Evolutionary conservation across 208 protist species (phyloP).

Genomic region (Leptomonas pyrrhocoris): DNA sequence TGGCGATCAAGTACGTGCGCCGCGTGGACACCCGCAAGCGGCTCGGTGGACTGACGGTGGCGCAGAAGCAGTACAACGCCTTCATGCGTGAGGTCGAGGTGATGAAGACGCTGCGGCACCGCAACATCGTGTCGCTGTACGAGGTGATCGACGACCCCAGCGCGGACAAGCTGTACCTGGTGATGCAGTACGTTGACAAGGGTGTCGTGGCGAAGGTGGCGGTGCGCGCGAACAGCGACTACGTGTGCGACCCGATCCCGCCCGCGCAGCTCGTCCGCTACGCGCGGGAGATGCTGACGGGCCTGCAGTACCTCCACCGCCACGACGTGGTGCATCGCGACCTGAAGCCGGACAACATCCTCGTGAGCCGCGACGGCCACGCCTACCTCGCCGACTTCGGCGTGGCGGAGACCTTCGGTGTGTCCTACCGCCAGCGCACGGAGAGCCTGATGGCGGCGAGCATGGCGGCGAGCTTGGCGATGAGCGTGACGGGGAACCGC

Average conservation of each 20-base stretch:
- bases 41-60: slow-evolving; percentile 32
- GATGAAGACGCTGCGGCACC: slow-evolving; percentile 95
- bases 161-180: slow-evolving; percentile 89
- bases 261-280: slow-evolving; percentile 38
- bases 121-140: slow-evolving; percentile 93
- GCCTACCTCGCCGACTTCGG: slow-evolving; percentile 84
- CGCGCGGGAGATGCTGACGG: slow-evolving; percentile 62
- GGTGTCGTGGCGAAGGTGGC: slow-evolving; percentile 58
- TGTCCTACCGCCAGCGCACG: slow-evolving; percentile 32
- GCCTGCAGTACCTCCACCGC: slow-evolving; percentile 67
- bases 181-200: slow-evolving; percentile 90
- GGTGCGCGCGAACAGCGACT: slow-evolving; percentile 23
- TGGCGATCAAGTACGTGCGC: slow-evolving; percentile 74
- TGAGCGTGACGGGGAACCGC: slow-evolving; percentile 39
- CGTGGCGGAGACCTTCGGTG: slow-evolving; percentile 72
- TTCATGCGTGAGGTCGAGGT: slow-evolving; percentile 91
- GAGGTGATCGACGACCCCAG: slow-evolving; percentile 96
- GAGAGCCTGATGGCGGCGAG: slow-evolving; percentile 59
- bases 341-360: slow-evolving; percentile 87
- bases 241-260: slow-evolving; percentile 58
- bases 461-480: slow-evolving; percentile 47
- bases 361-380: slow-evolving; percentile 51
- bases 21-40: slow-evolving; percentile 50
- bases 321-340: too few relatives aligned
- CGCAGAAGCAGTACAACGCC: slow-evolving; percentile 44